Evolutionary conservation across 2,329 filamentous ascomycete species (phyloP), one percentile per base, ranked within the genome.

Genomic region (Pestalotiopsis sp.): DNA sequence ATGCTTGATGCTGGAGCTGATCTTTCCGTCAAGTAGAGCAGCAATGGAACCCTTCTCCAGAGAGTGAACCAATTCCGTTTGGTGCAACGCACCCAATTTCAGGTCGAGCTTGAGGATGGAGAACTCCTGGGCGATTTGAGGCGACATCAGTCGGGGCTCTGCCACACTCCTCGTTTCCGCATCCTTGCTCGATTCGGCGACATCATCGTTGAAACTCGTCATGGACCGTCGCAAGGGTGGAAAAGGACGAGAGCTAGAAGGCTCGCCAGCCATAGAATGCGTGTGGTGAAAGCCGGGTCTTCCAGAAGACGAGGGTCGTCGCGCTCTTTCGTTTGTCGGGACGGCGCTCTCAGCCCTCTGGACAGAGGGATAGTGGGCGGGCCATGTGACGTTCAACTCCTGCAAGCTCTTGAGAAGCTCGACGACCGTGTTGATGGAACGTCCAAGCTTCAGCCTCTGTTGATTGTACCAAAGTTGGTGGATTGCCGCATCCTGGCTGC

Each of bases 391-490:
- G 77, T 99, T 99, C 87, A 93, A 96, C 71, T 95, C 88, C 80
- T 97, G 95, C 68, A 99, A 87, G 69, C 89, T 90, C 79, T 92
- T 91, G 72, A 99, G 83, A 2, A 94, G 89, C 70, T 98, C 94
- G 68, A 98, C 89, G 9, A 95, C 95, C 73, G 91, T 90, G 76
- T 91, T 93, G 77, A 99, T 98, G 14, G 94, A 92, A 69, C 95
- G 92, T 58, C 90, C 93, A n/a, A 99, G 88, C 39, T 93, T 90
- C 5, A 91, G 93, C 69, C 95, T 91, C 79, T 98, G 97, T 76
- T 94, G 90, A 80, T 98, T 98, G 82, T 97, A 98, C 86, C 93
- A 93, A 72, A 98, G 87, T 82, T 98, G 96, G 77, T 97, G 92
- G 63, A 98, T 90, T 80, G 97, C 93, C 77, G 92, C 93, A 49